Percentiles rank a stretch among this genome's conserved stretches.
Conservation (phyloP, 2,329 filamentous ascomycete genomes). For the Verticillium isaacii region DNA sequence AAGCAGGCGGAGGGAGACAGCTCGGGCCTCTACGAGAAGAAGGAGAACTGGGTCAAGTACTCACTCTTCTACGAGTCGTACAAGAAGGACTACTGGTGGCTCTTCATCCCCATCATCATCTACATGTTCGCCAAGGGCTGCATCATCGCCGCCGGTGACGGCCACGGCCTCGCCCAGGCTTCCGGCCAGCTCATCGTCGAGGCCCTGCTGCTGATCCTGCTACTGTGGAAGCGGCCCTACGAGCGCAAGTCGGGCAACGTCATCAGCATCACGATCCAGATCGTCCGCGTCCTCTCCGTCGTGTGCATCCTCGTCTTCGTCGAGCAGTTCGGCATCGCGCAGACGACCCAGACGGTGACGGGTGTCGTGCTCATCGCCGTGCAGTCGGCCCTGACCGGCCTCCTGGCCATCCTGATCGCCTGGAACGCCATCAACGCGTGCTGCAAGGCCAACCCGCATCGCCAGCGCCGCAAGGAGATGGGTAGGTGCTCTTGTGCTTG, state of each 20-base stretch:
- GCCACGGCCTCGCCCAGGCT: constrained; percentile 78
- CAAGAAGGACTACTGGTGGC: constrained; percentile 93
- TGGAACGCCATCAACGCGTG: constrained; percentile 84
- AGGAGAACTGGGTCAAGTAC: constrained; percentile 88
- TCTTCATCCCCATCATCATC: constrained; percentile 83
- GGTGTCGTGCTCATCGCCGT: constrained; percentile 92
- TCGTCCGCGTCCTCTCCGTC: constrained; percentile 84
- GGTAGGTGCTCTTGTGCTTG: constrained; percentile 53
- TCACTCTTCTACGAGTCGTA: constrained; percentile 96
- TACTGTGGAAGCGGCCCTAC: constrained; percentile 83
- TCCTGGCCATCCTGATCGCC: constrained; percentile 80
- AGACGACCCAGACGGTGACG: constrained; percentile 91
- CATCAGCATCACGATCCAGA: constrained; percentile 89
- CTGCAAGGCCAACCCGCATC: constrained; percentile 85
- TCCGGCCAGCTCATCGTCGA: constrained; percentile 79
- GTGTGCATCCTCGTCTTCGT: constrained; percentile 90
- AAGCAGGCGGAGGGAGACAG: constrained; percentile 72
- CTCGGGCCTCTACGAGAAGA: constrained; percentile 76
- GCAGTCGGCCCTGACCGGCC: constrained; percentile 76
- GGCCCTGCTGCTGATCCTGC: constrained; percentile 67
- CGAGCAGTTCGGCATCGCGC: constrained; percentile 80
- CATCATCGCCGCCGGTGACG: constrained; percentile 78
- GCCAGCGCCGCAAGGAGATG: constrained; percentile 80
- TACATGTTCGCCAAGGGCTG: constrained; percentile 90
- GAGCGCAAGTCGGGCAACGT: constrained; percentile 83